A percentile compares a stretch with the other conserved stretches of the same genome.
phyloP scores from a whole-genome alignment of 2,329 filamentous ascomycete species.

The Hymenoscyphus linearis region DNA sequence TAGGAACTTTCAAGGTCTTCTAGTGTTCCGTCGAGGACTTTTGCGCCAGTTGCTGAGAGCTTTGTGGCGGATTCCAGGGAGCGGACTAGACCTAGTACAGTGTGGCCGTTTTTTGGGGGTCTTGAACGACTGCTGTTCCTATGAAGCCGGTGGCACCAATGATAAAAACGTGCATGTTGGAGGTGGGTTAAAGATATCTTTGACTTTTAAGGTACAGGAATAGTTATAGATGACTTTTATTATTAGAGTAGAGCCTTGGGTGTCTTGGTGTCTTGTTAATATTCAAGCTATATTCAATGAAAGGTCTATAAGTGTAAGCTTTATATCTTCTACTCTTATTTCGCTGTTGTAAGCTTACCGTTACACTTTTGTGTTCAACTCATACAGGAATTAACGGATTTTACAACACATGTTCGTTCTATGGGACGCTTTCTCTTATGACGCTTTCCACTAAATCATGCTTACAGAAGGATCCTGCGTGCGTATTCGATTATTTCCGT shows the following conservation, averaged over 20 bases:
- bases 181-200: neutral
- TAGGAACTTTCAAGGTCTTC: constrained; percentile 33
- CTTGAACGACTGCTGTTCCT: constrained; percentile 35
- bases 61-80: constrained; percentile 29
- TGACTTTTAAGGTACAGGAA: too few species aligned
- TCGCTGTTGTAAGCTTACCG: neutral
- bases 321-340: neutral
- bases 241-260: neutral
- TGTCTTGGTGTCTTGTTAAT: neutral
- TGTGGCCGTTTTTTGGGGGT: constrained; percentile 37
- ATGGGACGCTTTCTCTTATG: neutral
- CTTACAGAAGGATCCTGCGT: too few species aligned
- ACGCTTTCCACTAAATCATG: neutral
- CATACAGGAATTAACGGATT: neutral
- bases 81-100: constrained; percentile 37
- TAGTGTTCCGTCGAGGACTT: constrained; percentile 33
- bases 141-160: constrained; percentile 42
- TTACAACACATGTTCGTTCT: neutral
- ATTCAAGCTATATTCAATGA: too few species aligned
- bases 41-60: constrained; percentile 16
- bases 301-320: neutral
- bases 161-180: constrained; percentile 32
- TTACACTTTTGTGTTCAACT: neutral
- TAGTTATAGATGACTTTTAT: neutral
- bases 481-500: too few species aligned